Evolutionary conservation across 1,284 basidiomycete species (phyloP), one percentile per base, ranked within the genome.

Genomic region (Xerocomus minutiporus): DNA sequence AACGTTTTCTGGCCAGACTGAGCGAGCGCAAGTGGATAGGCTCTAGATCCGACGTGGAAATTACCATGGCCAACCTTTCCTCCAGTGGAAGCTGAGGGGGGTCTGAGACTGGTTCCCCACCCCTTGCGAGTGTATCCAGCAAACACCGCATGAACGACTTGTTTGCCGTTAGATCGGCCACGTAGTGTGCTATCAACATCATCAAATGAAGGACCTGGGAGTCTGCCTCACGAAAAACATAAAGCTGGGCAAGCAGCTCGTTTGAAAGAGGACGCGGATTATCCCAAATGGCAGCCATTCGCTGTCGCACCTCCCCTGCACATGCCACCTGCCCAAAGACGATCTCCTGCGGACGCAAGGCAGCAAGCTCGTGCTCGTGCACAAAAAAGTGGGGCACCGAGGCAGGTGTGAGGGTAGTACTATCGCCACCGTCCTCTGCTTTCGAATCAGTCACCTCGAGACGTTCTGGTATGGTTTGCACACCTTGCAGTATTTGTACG

Each of bases 1-100:
- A 83, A 53, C 76, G 65, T 56, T 66, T 67, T 45, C 65, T 70
- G 4, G 77, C 66, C 5, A 59, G 29, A 49, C 59, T 73, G 36
- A 71, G 57, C 31, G 63, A 62, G 5, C 54, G 51, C 25, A 59
- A 61, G 8, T 56, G 50, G 20, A 20, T 20, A 20, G 20, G 20
- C 20, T 20, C 20, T 20, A 20, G 20, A 20, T 69, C 66, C 20
- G 76, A 73, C 1, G 68, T 65, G 0, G 79, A 57, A 4, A 73
- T 52, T 2, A 74, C 69, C 43, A 41, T 34, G 2, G 44, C 36
- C 38, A 51, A 34, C 29, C 50, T 51, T 1, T 46, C 29, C 29
- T 70, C 61, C 35, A 76, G 42, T 45, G 63, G 67, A 6, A 53
- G 48, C 5, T 51, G 35, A 34, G 50, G 17, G n/a, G 29, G 49